Evolutionary conservation across 352 stramenopile species (phyloP).

Genomic region (Pythium dissotocum): DNA sequence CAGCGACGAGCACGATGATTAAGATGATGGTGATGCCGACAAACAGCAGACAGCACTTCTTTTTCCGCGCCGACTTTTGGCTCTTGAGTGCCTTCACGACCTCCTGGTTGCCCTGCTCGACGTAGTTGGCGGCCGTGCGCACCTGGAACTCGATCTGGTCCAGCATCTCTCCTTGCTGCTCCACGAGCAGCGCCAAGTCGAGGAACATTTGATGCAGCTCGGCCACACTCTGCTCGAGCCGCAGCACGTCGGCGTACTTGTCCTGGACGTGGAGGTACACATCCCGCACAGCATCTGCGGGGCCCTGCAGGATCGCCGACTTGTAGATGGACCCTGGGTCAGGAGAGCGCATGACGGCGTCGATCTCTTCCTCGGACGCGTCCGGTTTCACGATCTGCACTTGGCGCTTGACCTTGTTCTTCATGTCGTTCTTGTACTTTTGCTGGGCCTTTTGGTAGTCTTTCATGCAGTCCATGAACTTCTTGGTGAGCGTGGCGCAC

Average conservation of each 20-base stretch:
- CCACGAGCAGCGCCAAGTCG: slow-evolving; percentile 97
- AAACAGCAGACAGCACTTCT: slow-evolving; percentile 92
- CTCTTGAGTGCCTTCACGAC: slow-evolving; percentile 94
- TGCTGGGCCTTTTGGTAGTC: slow-evolving; percentile 97
- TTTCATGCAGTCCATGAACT: slow-evolving; percentile 99
- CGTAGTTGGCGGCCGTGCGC: slow-evolving; percentile 93
- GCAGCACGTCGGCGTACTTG: slow-evolving; percentile 98
- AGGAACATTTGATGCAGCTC: slow-evolving; percentile 99
- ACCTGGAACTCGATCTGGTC: slow-evolving; percentile 98
- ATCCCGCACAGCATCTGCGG: slow-evolving; percentile 85
- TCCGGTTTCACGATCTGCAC: slow-evolving; percentile 98
- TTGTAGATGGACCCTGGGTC: slow-evolving; percentile 87
- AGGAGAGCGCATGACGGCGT: slow-evolving; percentile 92
- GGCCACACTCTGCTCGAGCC: slow-evolving; percentile 94
- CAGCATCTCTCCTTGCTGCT: slow-evolving; percentile 97
- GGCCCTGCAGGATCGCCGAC: slow-evolving; percentile 75
- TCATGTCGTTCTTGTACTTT: slow-evolving; percentile 98
- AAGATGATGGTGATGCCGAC: slow-evolving; percentile 79
- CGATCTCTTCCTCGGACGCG: slow-evolving; percentile 96
- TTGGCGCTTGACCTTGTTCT: slow-evolving; percentile 97
- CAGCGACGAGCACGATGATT: slow-evolving; percentile 72
- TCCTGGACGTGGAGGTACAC: slow-evolving; percentile 95
- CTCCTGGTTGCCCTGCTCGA: slow-evolving; percentile 96
- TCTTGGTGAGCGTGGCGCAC: slow-evolving; percentile 95
- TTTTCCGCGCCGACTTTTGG: slow-evolving; percentile 96